These are phyloP conservation scores for Benincasa hispida DNA, from an alignment of 306 rosid species.

Conservation along the genomic window DNA sequence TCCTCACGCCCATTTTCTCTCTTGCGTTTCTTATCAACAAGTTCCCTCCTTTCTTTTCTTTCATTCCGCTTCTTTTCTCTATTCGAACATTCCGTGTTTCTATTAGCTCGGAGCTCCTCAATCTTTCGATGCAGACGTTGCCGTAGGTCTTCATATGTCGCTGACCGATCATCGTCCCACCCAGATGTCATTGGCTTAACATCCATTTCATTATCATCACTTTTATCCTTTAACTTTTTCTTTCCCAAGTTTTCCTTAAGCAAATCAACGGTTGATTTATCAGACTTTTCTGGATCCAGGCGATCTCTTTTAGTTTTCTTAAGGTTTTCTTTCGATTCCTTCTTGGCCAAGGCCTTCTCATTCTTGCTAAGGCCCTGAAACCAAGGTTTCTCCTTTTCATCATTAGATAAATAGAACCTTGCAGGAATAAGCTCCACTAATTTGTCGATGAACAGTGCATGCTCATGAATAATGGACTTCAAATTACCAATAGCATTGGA, in stretches of 20 bases:
- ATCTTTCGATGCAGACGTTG: slow-evolving; percentile 45
- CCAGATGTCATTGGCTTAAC: slow-evolving; percentile 23
- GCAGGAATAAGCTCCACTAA: slow-evolving; percentile 72
- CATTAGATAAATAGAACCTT: slow-evolving; percentile 52
- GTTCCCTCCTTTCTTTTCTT: slow-evolving; percentile 23
- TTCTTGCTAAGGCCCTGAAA: slow-evolving; percentile 71
- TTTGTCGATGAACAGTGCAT: slow-evolving; percentile 57
- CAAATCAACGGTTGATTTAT: slow-evolving; percentile 45
- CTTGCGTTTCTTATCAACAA: slow-evolving; percentile 31
- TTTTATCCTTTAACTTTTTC: slow-evolving; percentile 18
- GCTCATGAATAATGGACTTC: slow-evolving; percentile 12
- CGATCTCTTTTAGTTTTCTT: slow-evolving; percentile 51
- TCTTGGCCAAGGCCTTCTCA: slow-evolving; percentile 40
- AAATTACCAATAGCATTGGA: neutral
- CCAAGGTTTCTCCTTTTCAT: slow-evolving; percentile 63
- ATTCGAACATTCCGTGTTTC: slow-evolving; percentile 28
- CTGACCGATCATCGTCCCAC: slow-evolving; percentile 32
- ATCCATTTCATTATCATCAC: slow-evolving; percentile 23
- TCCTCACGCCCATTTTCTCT: slow-evolving; percentile 31
- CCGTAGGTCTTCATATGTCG: slow-evolving; percentile 62
- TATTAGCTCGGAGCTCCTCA: slow-evolving; percentile 36
- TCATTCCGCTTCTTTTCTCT: slow-evolving; percentile 39
- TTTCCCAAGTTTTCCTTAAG: slow-evolving; percentile 42
- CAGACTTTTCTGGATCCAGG: slow-evolving; percentile 50
- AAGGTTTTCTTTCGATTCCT: slow-evolving; percentile 53